phyloP scores from a whole-genome alignment of 176 grass and related monocot genomes.

The Elymus sibiricus region DNA sequence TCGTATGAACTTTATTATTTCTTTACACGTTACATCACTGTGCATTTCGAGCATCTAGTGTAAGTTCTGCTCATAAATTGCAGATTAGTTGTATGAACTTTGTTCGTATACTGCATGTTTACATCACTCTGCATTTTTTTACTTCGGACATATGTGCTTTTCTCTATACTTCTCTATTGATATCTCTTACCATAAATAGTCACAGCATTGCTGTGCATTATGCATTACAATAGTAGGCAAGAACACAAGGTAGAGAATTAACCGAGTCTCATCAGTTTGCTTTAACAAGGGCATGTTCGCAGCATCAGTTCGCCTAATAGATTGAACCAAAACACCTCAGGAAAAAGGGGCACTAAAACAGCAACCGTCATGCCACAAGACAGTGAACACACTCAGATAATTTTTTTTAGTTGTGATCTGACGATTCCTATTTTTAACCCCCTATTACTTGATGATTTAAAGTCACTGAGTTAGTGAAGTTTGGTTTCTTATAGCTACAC shows the following conservation, averaged over 20 bases:
- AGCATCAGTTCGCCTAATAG: not conserved
- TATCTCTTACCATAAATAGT: not conserved
- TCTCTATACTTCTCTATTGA: not conserved
- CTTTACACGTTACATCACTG: not conserved
- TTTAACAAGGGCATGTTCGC: not conserved
- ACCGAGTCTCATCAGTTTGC: not conserved
- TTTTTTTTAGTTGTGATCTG: not conserved
- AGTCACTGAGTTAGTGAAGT: not conserved
- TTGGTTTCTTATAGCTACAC: not conserved
- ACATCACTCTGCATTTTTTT: not conserved
- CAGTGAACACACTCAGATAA: not conserved
- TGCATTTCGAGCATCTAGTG: not conserved
- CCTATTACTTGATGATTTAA: not conserved
- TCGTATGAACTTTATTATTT: not conserved
- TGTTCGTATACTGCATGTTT: too few relatives aligned
- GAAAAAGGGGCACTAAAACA: not conserved
- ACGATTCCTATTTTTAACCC: not conserved
- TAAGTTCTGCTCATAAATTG: not conserved
- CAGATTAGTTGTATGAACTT: too few relatives aligned
- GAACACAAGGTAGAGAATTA: not conserved
- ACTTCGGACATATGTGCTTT: not conserved
- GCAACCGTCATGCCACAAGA: not conserved
- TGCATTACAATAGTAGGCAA: not conserved
- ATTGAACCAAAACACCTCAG: slow-evolving; percentile 2
- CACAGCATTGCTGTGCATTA: not conserved